Evolutionary conservation across 2,329 filamentous ascomycete genomes (phyloP).

Genomic region (Clonostachys sp.): DNA sequence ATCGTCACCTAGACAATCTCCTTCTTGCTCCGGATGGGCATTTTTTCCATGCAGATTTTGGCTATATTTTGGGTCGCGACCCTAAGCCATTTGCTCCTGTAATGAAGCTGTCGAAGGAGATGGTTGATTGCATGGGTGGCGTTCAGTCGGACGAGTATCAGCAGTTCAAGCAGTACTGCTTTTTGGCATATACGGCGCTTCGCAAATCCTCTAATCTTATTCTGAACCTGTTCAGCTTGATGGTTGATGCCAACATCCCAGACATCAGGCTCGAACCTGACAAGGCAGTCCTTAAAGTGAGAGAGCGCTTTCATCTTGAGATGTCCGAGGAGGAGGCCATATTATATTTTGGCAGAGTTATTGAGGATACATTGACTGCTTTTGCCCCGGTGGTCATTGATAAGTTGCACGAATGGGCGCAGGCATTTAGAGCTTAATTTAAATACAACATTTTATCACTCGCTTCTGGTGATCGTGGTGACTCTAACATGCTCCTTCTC

Average conservation of each 20-base stretch:
- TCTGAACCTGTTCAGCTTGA: conserved; percentile 90
- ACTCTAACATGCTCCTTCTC: neutral
- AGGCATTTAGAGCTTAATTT: conserved; percentile 73
- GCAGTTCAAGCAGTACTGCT: conserved; percentile 92
- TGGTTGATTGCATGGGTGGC: conserved; percentile 98
- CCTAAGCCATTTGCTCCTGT: conserved; percentile 95
- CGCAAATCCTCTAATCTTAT: conserved; percentile 88
- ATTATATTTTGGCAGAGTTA: conserved; percentile 79
- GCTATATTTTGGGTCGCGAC: conserved; percentile 94
- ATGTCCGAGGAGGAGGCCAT: conserved; percentile 90
- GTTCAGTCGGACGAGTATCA: conserved; percentile 74
- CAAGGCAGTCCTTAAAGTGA: conserved; percentile 90
- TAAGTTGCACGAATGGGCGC: conserved; percentile 87
- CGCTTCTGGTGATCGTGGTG: neutral
- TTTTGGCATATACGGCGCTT: conserved; percentile 87
- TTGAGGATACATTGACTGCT: conserved; percentile 85
- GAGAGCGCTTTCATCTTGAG: conserved; percentile 90
- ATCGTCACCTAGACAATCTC: conserved; percentile 93
- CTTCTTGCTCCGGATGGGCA: conserved; percentile 84
- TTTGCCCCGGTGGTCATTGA: conserved; percentile 94
- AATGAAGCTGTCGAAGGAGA: conserved; percentile 96
- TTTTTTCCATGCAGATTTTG: conserved; percentile 98
- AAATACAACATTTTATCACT: neutral
- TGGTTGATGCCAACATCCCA: conserved; percentile 96
- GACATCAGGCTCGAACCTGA: conserved; percentile 91